A percentile compares a stretch with the other conserved stretches of the same genome.
These are phyloP conservation scores for Diaporthe helianthi DNA, from an alignment of 2,329 filamentous ascomycete genomes.

Conservation along the genomic window DNA sequence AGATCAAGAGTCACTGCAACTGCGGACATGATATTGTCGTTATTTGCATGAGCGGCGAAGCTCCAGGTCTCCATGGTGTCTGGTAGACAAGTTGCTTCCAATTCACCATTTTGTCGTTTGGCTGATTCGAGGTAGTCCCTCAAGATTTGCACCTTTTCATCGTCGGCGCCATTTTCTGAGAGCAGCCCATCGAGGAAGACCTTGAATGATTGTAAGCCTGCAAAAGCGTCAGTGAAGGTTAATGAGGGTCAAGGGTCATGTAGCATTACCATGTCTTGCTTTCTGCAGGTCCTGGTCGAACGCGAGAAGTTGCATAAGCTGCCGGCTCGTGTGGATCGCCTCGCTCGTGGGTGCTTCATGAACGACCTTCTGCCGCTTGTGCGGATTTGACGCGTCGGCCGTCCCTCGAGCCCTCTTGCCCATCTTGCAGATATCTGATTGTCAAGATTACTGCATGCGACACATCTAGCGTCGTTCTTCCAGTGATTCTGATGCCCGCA, in stretches of 20 bases:
- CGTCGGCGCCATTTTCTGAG: conserved; percentile 55
- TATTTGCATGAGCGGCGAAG: conserved; percentile 79
- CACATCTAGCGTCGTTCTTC: neutral
- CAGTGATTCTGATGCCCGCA: neutral
- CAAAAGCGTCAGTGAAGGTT: conserved; percentile 23
- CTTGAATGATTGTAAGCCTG: conserved; percentile 74
- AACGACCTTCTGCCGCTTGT: conserved; percentile 63
- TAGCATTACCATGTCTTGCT: conserved; percentile 66
- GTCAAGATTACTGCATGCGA: neutral
- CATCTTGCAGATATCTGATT: conserved; percentile 14
- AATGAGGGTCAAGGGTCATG: neutral
- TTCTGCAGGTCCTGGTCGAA: conserved; percentile 75
- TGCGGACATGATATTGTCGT: conserved; percentile 81
- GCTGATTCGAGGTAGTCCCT: conserved; percentile 70
- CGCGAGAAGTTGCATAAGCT: conserved; percentile 71
- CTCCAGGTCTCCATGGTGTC: conserved; percentile 91
- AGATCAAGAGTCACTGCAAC: conserved; percentile 83
- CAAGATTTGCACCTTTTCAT: conserved; percentile 64
- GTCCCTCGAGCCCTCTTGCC: conserved; percentile 43
- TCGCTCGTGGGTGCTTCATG: conserved; percentile 66
- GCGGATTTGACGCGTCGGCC: conserved; percentile 47
- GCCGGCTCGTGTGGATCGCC: conserved; percentile 67
- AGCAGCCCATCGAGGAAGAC: conserved; percentile 72
- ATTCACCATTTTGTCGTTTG: conserved; percentile 60
- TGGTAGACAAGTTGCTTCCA: conserved; percentile 69